Percentiles rank a stretch among this genome's conserved stretches.
These are phyloP conservation scores for Kokia cookei DNA, from an alignment of 441 rosid genomes.

Conservation along the genomic window DNA sequence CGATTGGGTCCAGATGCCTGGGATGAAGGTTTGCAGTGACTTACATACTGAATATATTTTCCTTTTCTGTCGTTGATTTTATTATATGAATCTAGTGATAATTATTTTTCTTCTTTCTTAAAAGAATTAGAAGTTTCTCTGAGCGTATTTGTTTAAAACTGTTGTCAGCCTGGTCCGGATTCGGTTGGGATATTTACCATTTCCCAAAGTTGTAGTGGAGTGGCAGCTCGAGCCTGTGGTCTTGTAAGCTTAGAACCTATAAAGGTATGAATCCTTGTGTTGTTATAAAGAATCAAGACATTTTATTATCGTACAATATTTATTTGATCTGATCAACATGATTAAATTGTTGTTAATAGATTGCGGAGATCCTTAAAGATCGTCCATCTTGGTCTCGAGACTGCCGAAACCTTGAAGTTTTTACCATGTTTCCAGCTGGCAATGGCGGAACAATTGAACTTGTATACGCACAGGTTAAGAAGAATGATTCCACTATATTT, in stretches of 20 bases:
- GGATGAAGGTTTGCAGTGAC: slow-evolving; percentile 83
- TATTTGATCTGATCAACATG: neutral
- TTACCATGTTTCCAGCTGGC: slow-evolving; percentile 92
- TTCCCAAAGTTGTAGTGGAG: slow-evolving; percentile 97
- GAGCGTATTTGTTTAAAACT: slow-evolving; percentile 2
- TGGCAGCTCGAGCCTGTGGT: slow-evolving; percentile 99
- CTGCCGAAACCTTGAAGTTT: slow-evolving; percentile 97
- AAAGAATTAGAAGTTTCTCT: neutral
- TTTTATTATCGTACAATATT: neutral
- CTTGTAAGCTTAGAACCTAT: slow-evolving; percentile 96
- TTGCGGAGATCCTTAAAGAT: slow-evolving; percentile 98
- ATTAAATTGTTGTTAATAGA: slow-evolving; percentile 32
- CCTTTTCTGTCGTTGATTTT: neutral
- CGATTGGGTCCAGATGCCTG: slow-evolving; percentile 99
- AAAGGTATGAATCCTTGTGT: slow-evolving; percentile 42
- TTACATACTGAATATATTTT: neutral
- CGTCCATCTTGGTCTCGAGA: slow-evolving; percentile 98
- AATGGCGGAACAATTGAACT: slow-evolving; percentile 96
- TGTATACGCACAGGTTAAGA: slow-evolving; percentile 75
- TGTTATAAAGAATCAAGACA: neutral
- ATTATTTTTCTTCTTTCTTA: neutral
- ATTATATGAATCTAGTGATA: neutral
- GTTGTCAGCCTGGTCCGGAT: slow-evolving; percentile 99
- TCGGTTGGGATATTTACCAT: slow-evolving; percentile 99
- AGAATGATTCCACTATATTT: neutral